These are phyloP conservation scores for Rhizopogon roseolus DNA, from an alignment of 768 basidiomycete genomes.

Conservation along the genomic window DNA sequence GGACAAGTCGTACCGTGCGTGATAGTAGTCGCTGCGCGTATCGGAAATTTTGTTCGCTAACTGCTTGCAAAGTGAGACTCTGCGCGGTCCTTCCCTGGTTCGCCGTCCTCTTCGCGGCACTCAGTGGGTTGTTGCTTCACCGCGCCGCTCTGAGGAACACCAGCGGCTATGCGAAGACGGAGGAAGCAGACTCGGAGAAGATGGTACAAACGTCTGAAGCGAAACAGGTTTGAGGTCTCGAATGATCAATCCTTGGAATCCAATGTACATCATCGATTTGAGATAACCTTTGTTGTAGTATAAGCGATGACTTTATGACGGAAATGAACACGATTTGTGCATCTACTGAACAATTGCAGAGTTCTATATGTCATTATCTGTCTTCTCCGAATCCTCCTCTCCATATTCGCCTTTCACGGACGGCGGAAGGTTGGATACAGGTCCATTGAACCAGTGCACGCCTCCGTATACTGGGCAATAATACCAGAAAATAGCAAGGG, in stretches of 20 bases:
- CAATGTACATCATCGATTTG: neutral
- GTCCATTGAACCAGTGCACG: slow-evolving; percentile 23
- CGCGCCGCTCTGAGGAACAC: slow-evolving; percentile 18
- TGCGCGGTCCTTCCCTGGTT: slow-evolving; percentile 50
- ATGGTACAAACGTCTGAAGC: neutral
- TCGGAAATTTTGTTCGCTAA: slow-evolving; percentile 1
- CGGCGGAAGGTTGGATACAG: slow-evolving; percentile 10
- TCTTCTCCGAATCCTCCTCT: neutral
- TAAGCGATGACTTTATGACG: neutral
- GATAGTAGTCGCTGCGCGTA: neutral
- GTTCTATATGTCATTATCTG: neutral
- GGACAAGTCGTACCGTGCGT: slow-evolving; percentile 41
- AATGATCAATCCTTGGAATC: neutral
- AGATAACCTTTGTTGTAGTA: neutral
- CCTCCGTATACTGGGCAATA: slow-evolving; percentile 18
- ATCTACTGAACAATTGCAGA: no score
- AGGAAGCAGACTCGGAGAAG: neutral
- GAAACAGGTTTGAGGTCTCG: neutral
- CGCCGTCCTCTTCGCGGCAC: slow-evolving; percentile 34
- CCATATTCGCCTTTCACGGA: neutral
- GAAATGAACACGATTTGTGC: neutral
- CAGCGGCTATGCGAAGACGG: neutral
- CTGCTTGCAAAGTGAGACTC: slow-evolving; percentile 34
- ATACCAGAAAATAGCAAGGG: slow-evolving; percentile 8
- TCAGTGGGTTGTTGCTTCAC: slow-evolving; percentile 30